phyloP scores from a whole-genome alignment of 2,329 filamentous ascomycete genomes.

The Aspergillus caelatus region DNA sequence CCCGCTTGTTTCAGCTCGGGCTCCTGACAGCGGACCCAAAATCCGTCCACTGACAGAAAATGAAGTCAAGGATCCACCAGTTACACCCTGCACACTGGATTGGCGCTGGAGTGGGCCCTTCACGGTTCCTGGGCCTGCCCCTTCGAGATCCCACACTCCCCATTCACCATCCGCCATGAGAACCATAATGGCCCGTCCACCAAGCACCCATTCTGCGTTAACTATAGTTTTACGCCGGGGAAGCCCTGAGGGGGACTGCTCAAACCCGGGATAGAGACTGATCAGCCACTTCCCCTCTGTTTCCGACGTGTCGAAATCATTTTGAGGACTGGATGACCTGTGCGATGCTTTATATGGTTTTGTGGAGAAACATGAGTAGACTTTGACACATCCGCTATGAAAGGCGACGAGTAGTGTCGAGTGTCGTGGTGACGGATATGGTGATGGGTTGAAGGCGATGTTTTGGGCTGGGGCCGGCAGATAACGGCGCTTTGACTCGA shows the following conservation, averaged over 20 bases:
- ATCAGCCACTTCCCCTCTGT: conserved; percentile 48
- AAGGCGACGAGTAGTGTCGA: conserved; percentile 60
- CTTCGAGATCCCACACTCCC: conserved; percentile 54
- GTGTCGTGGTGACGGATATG: conserved; percentile 56
- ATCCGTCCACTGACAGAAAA: conserved; percentile 49
- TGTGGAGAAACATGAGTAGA: conserved; percentile 58
- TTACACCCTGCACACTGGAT: conserved; percentile 41
- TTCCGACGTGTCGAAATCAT: conserved; percentile 35
- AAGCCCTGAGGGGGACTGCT: conserved; percentile 31
- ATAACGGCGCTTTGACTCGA: conserved; percentile 50
- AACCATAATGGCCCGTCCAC: conserved; percentile 48
- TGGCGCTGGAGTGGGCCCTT: conserved; percentile 44
- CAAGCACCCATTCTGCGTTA: conserved; percentile 50
- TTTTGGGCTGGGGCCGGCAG: conserved; percentile 54
- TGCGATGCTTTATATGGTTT: conserved; percentile 29
- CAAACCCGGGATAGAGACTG: conserved; percentile 47
- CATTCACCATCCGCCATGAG: conserved; percentile 52
- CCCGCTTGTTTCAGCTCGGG: conserved; percentile 26
- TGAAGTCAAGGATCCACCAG: conserved; percentile 42
- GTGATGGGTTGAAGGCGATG: conserved; percentile 57
- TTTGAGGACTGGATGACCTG: conserved; percentile 33
- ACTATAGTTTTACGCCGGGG: conserved; percentile 46
- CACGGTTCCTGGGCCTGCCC: conserved; percentile 43
- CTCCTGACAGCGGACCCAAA: conserved; percentile 27
- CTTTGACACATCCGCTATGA: conserved; percentile 56